Evolutionary conservation across 805 yeast species (phyloP).

Genomic region (Myxozyma neglecta): DNA sequence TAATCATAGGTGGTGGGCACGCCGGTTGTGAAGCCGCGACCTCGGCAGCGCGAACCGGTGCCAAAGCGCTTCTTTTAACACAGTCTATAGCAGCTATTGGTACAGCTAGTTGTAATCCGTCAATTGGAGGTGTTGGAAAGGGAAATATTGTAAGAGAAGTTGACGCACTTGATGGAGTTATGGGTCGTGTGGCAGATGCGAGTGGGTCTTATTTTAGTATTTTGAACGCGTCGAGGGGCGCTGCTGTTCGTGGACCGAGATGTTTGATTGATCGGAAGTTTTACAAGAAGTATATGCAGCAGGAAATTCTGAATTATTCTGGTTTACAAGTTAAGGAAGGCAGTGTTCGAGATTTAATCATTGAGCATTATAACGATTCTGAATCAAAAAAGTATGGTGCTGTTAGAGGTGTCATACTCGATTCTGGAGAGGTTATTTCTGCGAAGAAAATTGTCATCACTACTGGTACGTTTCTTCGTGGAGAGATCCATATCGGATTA

Average conservation of each 20-base stretch:
- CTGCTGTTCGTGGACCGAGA: constrained; percentile 98
- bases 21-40: constrained; percentile 98
- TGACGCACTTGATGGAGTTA: constrained; percentile 94
- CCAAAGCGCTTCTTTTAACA: constrained; percentile 68
- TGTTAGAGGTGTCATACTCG: constrained; percentile 72
- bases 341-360: constrained; percentile 79
- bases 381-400: constrained; percentile 16
- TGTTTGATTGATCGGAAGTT: constrained; percentile 91
- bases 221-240: constrained; percentile 82
- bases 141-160: constrained; percentile 90
- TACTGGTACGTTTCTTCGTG: constrained; percentile 93
- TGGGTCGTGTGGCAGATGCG: constrained; percentile 79
- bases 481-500: constrained; percentile 90
- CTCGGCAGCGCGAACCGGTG: constrained; percentile 85
- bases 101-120: constrained; percentile 95
- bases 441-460: constrained; percentile 78
- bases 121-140: constrained; percentile 97
- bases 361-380: constrained; percentile 43
- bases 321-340: constrained; percentile 66
- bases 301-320: constrained; percentile 49
- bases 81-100: constrained; percentile 78
- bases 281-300: constrained; percentile 78
- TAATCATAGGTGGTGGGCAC: constrained; percentile 97
- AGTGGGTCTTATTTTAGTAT: constrained; percentile 93
- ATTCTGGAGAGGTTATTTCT: constrained; percentile 60